Evolutionary conservation across 2,329 filamentous ascomycete species (phyloP).

Genomic region (Diaporthe destruens): DNA sequence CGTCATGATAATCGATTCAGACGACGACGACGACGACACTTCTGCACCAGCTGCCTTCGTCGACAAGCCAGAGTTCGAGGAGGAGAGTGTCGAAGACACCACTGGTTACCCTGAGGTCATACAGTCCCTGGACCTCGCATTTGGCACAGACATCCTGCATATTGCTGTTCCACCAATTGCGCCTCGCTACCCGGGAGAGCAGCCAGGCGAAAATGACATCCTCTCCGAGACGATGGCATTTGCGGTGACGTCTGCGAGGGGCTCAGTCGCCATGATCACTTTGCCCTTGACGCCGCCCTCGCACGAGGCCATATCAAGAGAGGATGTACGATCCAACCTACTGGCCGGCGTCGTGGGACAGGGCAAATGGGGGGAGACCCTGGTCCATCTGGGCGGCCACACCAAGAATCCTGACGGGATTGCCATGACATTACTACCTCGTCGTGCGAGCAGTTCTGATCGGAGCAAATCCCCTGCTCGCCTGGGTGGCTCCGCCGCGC

Average conservation of each 20-base stretch:
- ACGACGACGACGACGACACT: conserved; percentile 70
- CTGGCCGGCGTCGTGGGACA: conserved; percentile 68
- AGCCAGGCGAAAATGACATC: conserved; percentile 59
- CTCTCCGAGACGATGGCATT: conserved; percentile 72
- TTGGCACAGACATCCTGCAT: conserved; percentile 68
- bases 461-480: conserved; percentile 53
- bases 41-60: conserved; percentile 52
- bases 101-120: conserved; percentile 65
- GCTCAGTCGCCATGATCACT: conserved; percentile 68
- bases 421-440: conserved; percentile 63
- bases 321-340: conserved; percentile 64
- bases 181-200: conserved; percentile 63
- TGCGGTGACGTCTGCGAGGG: conserved; percentile 69
- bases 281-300: conserved; percentile 73
- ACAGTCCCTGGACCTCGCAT: conserved; percentile 71
- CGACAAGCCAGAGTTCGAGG: conserved; percentile 71
- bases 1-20: conserved; percentile 74
- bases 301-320: conserved; percentile 67
- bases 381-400: conserved; percentile 67
- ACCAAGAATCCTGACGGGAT: conserved; percentile 66
- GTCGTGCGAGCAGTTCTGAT: conserved; percentile 39
- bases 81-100: conserved; percentile 60
- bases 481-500: conserved; percentile 48
- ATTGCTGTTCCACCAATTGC: conserved; percentile 68
- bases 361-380: conserved; percentile 73